A percentile compares a stretch with the other conserved stretches of the same genome.
phyloP scores from a whole-genome alignment of 805 yeast genomes.

The Zygotorulaspora florentina region DNA sequence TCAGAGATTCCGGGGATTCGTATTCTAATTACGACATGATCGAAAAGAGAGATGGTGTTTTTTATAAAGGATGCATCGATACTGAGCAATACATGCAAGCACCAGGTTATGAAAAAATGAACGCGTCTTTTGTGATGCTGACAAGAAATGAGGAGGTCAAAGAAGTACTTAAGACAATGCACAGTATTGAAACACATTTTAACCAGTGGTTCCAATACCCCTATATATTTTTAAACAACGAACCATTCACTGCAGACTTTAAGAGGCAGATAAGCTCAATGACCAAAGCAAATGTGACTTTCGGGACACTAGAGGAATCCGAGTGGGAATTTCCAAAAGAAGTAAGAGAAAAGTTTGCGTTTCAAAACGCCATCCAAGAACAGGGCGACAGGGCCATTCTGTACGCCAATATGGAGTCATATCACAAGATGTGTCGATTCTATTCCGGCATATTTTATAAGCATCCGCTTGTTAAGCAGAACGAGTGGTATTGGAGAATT shows the following conservation, averaged over 20 bases:
- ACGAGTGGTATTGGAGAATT: slow-evolving; percentile 94
- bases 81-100: slow-evolving; percentile 34
- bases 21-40: slow-evolving; percentile 18
- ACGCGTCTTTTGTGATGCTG: slow-evolving; percentile 80
- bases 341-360: slow-evolving; percentile 18
- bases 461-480: slow-evolving; percentile 64
- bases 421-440: slow-evolving; percentile 95
- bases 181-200: slow-evolving; percentile 77
- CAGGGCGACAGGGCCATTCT: slow-evolving; percentile 83
- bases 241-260: slow-evolving; percentile 64
- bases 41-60: slow-evolving; percentile 41
- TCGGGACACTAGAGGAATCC: slow-evolving; percentile 57
- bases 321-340: slow-evolving; percentile 67
- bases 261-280: slow-evolving; percentile 45
- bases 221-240: slow-evolving; percentile 85
- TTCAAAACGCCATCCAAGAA: slow-evolving; percentile 54
- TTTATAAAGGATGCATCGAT: slow-evolving; percentile 55
- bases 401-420: slow-evolving; percentile 78
- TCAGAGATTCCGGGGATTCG: background rate
- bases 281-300: slow-evolving; percentile 61
- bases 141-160: slow-evolving; percentile 76
- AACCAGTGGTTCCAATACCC: slow-evolving; percentile 94
- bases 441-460: slow-evolving; percentile 79
- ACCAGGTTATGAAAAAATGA: slow-evolving; percentile 45
- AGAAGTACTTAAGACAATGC: slow-evolving; percentile 71